Percentiles rank a stretch among this genome's conserved stretches.
Conservation (phyloP, 2,329 filamentous ascomycete species). For the Venturia carpophila region DNA sequence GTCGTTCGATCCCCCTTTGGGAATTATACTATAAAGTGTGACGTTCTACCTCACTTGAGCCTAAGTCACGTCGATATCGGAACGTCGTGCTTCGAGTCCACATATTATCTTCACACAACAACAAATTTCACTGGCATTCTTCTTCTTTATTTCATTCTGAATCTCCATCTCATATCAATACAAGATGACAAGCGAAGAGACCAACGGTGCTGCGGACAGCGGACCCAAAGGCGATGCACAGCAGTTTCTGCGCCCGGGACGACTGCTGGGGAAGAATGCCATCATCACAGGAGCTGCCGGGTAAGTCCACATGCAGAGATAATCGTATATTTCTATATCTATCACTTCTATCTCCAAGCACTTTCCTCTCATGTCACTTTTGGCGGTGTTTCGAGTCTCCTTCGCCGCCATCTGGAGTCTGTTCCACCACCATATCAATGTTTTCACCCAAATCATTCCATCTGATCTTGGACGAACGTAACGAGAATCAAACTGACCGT, state of each 20-base stretch:
- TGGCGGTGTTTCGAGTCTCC: background rate
- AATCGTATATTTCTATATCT: background rate
- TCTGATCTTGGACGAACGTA: background rate
- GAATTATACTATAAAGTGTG: background rate
- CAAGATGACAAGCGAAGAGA: constrained; percentile 6
- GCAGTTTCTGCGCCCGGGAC: constrained; percentile 27
- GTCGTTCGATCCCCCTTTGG: background rate
- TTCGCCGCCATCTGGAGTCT: background rate
- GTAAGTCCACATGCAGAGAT: constrained; percentile 44
- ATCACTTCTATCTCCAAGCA: background rate
- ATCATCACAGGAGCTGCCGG: constrained; percentile 80
- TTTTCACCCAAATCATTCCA: too few relatives aligned
- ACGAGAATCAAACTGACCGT: background rate
- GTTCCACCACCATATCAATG: background rate
- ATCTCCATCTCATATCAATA: background rate
- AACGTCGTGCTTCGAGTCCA: background rate
- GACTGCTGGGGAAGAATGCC: constrained; percentile 58
- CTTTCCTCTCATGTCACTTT: background rate
- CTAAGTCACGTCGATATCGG: background rate
- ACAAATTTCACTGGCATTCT: background rate
- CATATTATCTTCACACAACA: background rate
- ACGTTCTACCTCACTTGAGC: background rate
- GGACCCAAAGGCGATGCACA: background rate
- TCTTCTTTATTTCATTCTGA: too few relatives aligned
- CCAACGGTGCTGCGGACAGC: background rate